Conservation (phyloP, 768 basidiomycete genomes). For the Rubroboletus satanas region DNA sequence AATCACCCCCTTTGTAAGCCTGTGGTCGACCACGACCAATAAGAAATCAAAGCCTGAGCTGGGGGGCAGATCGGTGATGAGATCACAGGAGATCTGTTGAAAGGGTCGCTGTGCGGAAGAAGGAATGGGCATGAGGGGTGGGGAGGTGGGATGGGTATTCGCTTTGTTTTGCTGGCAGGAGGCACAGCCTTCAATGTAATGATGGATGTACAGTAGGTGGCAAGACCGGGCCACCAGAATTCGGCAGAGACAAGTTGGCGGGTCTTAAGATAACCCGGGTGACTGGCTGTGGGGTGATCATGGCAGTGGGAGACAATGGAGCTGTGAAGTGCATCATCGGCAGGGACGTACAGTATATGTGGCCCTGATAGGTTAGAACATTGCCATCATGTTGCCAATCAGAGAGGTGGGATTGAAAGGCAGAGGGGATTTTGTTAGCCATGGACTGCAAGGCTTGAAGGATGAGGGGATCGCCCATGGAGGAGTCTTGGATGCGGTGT, state of each 20-base stretch:
- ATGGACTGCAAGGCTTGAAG: background rate
- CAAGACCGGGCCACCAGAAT: background rate
- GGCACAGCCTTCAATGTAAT: fast-evolving
- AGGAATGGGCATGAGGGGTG: fast-evolving
- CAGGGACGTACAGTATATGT: fast-evolving
- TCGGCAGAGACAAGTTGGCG: fast-evolving
- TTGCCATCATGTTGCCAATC: fast-evolving
- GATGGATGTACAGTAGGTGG: no score
- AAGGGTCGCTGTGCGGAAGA: fast-evolving
- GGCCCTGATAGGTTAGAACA: background rate
- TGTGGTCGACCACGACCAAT: background rate
- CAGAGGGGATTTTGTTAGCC: fast-evolving
- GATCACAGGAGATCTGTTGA: background rate
- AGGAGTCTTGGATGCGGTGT: background rate
- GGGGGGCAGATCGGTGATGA: background rate
- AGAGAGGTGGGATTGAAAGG: fast-evolving
- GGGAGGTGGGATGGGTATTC: background rate
- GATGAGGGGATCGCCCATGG: fast-evolving
- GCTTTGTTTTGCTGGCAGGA: background rate
- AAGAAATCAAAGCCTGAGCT: background rate
- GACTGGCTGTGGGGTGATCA: fast-evolving
- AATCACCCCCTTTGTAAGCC: background rate
- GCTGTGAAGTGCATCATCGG: fast-evolving
- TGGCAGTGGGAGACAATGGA: fast-evolving
- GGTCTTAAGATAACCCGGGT: background rate